These are phyloP conservation scores for Gossypium armourianum DNA, from an alignment of 441 rosid species.

Conservation along the genomic window DNA sequence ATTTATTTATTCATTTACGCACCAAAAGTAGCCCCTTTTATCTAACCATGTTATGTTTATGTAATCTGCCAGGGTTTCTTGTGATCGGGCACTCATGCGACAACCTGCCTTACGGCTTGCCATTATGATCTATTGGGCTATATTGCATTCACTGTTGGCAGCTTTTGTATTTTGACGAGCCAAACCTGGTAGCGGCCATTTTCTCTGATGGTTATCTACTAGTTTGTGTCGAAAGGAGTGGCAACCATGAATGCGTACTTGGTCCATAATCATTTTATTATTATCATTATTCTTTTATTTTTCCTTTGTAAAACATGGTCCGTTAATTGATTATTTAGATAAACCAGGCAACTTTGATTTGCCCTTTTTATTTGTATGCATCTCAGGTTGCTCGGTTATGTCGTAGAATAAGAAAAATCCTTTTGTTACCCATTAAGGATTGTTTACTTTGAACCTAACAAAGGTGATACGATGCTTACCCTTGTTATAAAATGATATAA, in stretches of 20 bases:
- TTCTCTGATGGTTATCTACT: not conserved
- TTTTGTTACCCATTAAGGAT: constrained; percentile 21
- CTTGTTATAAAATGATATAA: not conserved
- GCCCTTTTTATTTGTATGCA: constrained; percentile 8
- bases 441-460: constrained; percentile 16
- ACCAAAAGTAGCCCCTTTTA: not conserved
- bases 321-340: constrained; percentile 13
- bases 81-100: constrained; percentile 90
- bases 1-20: not conserved
- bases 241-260: not conserved
- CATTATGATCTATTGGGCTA: constrained; percentile 80
- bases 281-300: not conserved
- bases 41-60: not conserved
- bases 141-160: constrained; percentile 71
- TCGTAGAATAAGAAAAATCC: constrained; percentile 30
- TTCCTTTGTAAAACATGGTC: not conserved
- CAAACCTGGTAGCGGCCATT: constrained; percentile 9
- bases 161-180: constrained; percentile 54
- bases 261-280: too few relatives aligned
- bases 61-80: constrained; percentile 64
- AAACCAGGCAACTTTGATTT: constrained; percentile 14
- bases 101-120: constrained; percentile 82
- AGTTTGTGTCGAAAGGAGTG: not conserved
- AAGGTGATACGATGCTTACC: constrained; percentile 14
- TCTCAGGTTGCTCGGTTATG: constrained; percentile 32